Percentiles rank a stretch among this genome's conserved stretches.
Evolutionary conservation across 805 yeast species (phyloP).

Genomic region (Saccharomyces paradoxus): DNA sequence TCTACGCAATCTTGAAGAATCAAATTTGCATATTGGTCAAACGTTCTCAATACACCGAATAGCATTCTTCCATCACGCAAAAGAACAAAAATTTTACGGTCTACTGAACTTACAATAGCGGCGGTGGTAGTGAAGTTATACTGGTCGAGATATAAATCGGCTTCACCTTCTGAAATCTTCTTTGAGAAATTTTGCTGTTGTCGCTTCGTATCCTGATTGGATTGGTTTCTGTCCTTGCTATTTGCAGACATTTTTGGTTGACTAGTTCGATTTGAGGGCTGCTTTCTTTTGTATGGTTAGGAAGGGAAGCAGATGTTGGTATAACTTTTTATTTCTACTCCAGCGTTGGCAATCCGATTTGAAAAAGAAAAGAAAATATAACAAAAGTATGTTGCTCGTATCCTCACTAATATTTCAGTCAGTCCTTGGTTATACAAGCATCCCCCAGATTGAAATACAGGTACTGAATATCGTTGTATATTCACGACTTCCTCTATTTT

Average conservation of each 20-base stretch:
- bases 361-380: not conserved
- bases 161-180: conserved; percentile 35
- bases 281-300: not conserved
- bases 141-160: conserved; percentile 63
- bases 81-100: conserved; percentile 71
- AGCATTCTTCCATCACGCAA: conserved; percentile 84
- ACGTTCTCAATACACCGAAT: conserved; percentile 85
- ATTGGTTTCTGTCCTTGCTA: not conserved
- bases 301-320: not conserved
- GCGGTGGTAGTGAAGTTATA: conserved; percentile 85
- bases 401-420: not conserved
- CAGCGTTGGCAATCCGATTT: not conserved
- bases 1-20: conserved; percentile 88
- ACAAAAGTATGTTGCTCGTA: not conserved
- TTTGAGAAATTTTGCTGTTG: conserved; percentile 11
- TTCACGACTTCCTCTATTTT: not conserved
- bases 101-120: conserved; percentile 81
- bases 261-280: not conserved
- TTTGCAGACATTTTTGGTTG: not conserved
- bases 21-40: conserved; percentile 89
- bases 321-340: not conserved
- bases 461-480: not conserved
- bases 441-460: not conserved
- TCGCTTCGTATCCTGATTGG: not conserved
- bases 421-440: not conserved